A percentile compares a stretch with the other conserved stretches of the same genome.
Conservation (phyloP, 345 rosid species). For the Pseudoturritis turrita region DNA sequence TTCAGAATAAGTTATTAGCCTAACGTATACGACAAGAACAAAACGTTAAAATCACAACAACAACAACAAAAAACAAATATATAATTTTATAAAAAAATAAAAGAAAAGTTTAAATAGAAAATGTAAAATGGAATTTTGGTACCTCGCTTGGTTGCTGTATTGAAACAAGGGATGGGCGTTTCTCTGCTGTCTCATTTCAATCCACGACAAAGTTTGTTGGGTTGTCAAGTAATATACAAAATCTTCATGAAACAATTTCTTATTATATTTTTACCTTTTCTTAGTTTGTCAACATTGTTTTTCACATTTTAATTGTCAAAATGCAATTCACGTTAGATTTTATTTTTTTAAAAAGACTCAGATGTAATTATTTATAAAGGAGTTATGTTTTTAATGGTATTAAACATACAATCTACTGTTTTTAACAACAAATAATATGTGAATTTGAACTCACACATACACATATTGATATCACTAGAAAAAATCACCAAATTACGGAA, state of each 20-base stretch:
- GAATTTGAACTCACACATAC: too few species aligned
- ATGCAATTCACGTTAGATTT: neutral
- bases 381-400: too few species aligned
- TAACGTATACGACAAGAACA: slow-evolving; percentile 22
- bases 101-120: neutral
- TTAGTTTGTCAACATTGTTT: neutral
- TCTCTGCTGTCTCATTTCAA: slow-evolving; percentile 27
- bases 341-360: too few species aligned
- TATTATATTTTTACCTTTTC: neutral
- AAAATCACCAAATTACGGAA: too few species aligned
- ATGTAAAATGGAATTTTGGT: slow-evolving; percentile 12
- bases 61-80: neutral
- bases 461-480: too few species aligned
- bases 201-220: slow-evolving; percentile 31
- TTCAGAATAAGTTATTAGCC: neutral
- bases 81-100: neutral
- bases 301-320: neutral
- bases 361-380: neutral
- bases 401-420: too few species aligned
- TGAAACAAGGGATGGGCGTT: slow-evolving; percentile 30
- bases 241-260: neutral
- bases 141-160: slow-evolving; percentile 16
- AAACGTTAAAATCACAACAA: slow-evolving; percentile 20
- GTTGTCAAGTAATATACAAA: slow-evolving; percentile 25
- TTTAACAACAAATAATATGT: too few species aligned